Percentiles rank a stretch among this genome's conserved stretches.
These are phyloP conservation scores for Ophiostoma quercus DNA, from an alignment of 2,329 filamentous ascomycete species.

Conservation along the genomic window DNA sequence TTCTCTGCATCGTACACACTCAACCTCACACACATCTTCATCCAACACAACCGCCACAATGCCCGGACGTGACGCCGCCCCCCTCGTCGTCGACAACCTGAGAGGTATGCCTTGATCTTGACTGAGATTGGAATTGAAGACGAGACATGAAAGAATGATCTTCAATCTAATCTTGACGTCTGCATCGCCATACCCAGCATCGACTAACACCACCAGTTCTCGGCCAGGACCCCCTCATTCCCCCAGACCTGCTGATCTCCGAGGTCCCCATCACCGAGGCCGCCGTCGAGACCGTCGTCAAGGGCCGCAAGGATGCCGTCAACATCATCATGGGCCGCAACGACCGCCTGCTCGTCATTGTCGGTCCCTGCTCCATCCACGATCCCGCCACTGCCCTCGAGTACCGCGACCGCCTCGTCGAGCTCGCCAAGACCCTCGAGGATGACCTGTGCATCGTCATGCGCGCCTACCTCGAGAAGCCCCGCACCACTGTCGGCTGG, in stretches of 20 bases:
- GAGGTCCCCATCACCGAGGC: conserved; percentile 69
- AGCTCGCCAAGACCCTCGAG: conserved; percentile 71
- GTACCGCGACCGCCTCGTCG: conserved; percentile 75
- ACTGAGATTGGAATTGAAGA: neutral
- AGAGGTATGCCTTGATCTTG: conserved; percentile 31
- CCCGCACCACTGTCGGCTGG: conserved; percentile 96
- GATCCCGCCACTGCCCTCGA: conserved; percentile 83
- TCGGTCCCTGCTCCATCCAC: conserved; percentile 95
- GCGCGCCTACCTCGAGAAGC: conserved; percentile 98
- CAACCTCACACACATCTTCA: neutral
- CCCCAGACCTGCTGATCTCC: conserved; percentile 76
- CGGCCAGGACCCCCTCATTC: conserved; percentile 89
- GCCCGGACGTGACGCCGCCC: conserved; percentile 40
- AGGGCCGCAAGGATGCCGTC: conserved; percentile 62
- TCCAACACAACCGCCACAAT: conserved; percentile 32
- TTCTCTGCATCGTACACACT: neutral
- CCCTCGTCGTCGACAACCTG: conserved; percentile 43
- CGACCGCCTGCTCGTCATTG: conserved; percentile 88
- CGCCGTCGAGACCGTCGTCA: conserved; percentile 63
- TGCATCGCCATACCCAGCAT: neutral
- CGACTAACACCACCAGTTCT: conserved; percentile 56
- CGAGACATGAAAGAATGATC: neutral
- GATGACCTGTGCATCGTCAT: conserved; percentile 88
- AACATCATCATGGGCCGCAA: conserved; percentile 72
- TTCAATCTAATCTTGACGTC: neutral